These are phyloP conservation scores for Blastobotrys capitulatus DNA, from an alignment of 1,139 yeast species.

Conservation along the genomic window DNA sequence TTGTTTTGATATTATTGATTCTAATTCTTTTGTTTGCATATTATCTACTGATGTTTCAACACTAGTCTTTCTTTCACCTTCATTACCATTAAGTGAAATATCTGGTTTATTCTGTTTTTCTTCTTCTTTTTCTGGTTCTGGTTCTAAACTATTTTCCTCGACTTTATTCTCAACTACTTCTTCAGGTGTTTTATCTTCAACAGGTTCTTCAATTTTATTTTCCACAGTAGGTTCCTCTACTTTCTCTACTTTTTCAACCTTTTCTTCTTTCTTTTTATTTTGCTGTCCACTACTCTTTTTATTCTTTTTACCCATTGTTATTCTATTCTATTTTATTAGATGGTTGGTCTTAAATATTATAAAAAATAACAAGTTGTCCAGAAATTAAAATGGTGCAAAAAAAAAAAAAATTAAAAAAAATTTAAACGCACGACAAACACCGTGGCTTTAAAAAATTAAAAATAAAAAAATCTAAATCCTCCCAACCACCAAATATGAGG, in stretches of 20 bases:
- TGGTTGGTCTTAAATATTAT: too few species aligned
- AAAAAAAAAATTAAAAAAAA: too few species aligned
- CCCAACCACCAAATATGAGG: too few species aligned
- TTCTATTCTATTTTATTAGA: conserved; percentile 10
- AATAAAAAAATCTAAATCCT: too few species aligned
- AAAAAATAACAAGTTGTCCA: neutral
- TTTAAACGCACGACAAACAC: too few species aligned
- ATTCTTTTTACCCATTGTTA: conserved; percentile 1
- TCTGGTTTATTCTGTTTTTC: neutral
- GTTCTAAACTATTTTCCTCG: too few species aligned
- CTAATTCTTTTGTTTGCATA: conserved; percentile 4
- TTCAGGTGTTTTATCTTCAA: neutral
- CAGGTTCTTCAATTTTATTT: neutral
- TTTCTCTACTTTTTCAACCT: neutral
- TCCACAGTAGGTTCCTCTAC: neutral
- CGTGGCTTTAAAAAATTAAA: too few species aligned
- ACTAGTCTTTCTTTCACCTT: neutral
- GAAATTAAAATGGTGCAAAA: too few species aligned
- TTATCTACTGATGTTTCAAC: neutral
- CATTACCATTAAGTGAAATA: too few species aligned
- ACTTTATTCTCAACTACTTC: neutral
- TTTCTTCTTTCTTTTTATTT: neutral
- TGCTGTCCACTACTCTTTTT: neutral
- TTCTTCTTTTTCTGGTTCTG: neutral
- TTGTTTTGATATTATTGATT: conserved; percentile 13